Evolutionary conservation across 2,329 filamentous ascomycete genomes (phyloP).

Genomic region (Dactylellina cionopaga): DNA sequence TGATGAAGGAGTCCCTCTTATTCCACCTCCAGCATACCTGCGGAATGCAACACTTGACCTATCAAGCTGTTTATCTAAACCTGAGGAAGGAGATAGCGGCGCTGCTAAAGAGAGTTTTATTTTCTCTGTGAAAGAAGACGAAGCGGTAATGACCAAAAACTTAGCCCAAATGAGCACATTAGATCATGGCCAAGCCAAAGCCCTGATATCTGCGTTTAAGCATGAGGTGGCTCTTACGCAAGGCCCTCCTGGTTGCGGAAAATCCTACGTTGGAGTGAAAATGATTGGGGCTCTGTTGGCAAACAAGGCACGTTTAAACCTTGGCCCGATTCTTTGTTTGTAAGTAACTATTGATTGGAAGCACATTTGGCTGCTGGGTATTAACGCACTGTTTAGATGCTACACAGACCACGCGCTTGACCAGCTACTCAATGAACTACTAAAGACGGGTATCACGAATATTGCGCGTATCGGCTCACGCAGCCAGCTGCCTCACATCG

Average conservation of each 20-base stretch:
- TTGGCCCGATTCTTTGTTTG: conserved; percentile 67
- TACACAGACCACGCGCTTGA: conserved; percentile 68
- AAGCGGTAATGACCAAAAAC: not conserved
- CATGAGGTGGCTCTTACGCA: conserved; percentile 71
- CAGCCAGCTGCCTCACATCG: conserved; percentile 68
- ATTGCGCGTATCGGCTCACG: conserved; percentile 71
- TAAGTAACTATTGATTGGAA: conserved; percentile 47
- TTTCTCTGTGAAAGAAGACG: conserved; percentile 2
- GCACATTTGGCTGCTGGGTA: no score
- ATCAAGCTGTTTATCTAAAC: conserved; percentile 5
- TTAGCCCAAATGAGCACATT: conserved; percentile 62
- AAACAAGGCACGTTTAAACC: conserved; percentile 29
- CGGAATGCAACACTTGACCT: conserved; percentile 3
- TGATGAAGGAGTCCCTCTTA: not conserved
- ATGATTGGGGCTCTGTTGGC: conserved; percentile 60
- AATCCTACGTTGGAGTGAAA: conserved; percentile 69
- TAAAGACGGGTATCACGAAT: conserved; percentile 64
- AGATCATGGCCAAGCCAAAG: conserved; percentile 66
- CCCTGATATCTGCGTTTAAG: conserved; percentile 67
- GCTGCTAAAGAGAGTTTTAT: not conserved
- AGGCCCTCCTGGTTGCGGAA: conserved; percentile 77
- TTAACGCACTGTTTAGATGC: no score
- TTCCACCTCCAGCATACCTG: conserved; percentile 19
- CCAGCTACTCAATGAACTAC: conserved; percentile 70
- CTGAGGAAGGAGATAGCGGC: not conserved